These are phyloP conservation scores for Monilinia laxa DNA, from an alignment of 2,329 filamentous ascomycete species.

Conservation along the genomic window DNA sequence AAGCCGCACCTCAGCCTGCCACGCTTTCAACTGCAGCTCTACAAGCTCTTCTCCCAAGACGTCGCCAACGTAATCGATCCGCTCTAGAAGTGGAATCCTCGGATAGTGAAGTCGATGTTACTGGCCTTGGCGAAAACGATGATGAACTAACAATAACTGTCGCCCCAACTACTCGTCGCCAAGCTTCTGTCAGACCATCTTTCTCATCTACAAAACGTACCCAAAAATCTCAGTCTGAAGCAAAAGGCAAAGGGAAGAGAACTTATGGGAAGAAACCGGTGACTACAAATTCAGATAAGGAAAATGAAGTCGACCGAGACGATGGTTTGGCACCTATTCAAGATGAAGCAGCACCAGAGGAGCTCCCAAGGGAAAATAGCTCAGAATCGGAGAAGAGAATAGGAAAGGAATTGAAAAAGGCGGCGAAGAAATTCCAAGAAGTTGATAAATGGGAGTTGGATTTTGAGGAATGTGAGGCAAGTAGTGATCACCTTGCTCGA, in stretches of 20 bases:
- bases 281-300: conserved; percentile 55
- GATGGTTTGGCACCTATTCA: conserved; percentile 46
- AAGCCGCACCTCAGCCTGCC: conserved; percentile 31
- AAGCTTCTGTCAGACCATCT: conserved; percentile 26
- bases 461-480: conserved; percentile 62
- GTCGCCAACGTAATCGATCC: conserved; percentile 37
- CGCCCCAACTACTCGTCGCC: conserved; percentile 40
- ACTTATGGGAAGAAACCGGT: conserved; percentile 46
- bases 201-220: not conserved
- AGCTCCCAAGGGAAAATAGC: conserved; percentile 39
- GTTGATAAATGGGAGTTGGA: conserved; percentile 68
- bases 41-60: conserved; percentile 42
- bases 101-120: conserved; percentile 49
- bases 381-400: conserved; percentile 44
- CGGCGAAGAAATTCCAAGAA: conserved; percentile 64
- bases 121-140: conserved; percentile 51
- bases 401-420: conserved; percentile 52
- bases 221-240: conserved; percentile 28
- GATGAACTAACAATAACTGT: conserved; percentile 54
- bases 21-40: conserved; percentile 41
- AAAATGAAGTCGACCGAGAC: conserved; percentile 50
- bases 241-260: conserved; percentile 34
- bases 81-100: conserved; percentile 46
- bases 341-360: conserved; percentile 44
- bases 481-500: conserved; percentile 40